Percentiles rank a stretch among this genome's conserved stretches.
phyloP scores from a whole-genome alignment of 805 yeast species.

The Candida sonorensis region DNA sequence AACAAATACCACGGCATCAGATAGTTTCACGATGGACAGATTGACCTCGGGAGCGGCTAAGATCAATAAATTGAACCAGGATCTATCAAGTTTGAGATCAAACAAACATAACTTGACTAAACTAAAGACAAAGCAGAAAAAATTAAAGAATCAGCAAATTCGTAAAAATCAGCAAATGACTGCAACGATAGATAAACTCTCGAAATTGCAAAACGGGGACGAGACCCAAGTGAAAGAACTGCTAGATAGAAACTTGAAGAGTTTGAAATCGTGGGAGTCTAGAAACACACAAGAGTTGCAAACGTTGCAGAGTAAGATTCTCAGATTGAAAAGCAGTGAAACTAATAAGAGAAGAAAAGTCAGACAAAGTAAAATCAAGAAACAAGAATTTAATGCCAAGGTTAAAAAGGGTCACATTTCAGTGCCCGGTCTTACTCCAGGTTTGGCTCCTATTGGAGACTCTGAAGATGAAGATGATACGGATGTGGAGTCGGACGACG shows the following conservation, averaged over 20 bases:
- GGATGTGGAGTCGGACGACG: slow-evolving; percentile 15
- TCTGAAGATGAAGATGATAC: slow-evolving; percentile 39
- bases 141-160: slow-evolving; percentile 10
- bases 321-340: slow-evolving; percentile 38
- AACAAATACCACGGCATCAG: too few relatives aligned
- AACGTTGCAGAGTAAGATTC: slow-evolving; percentile 35
- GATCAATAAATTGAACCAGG: slow-evolving; percentile 17
- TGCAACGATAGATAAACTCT: slow-evolving; percentile 14
- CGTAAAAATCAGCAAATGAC: slow-evolving; percentile 8
- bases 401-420: slow-evolving; percentile 37
- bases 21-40: too few relatives aligned
- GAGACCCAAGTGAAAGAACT: slow-evolving; percentile 30
- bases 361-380: slow-evolving; percentile 24
- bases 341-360: slow-evolving; percentile 30
- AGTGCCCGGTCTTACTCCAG: slow-evolving; percentile 71
- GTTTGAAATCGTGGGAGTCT: slow-evolving; percentile 35
- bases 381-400: slow-evolving; percentile 32
- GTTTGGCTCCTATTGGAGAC: slow-evolving; percentile 74
- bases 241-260: slow-evolving; percentile 33
- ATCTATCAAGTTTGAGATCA: slow-evolving; percentile 11
- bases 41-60: slow-evolving; percentile 20
- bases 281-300: slow-evolving; percentile 32
- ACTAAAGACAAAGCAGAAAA: slow-evolving; percentile 14
- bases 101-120: slow-evolving; percentile 9
- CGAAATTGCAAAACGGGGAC: slow-evolving; percentile 18